Evolutionary conservation across 441 rosid genomes (phyloP), one percentile per base, ranked within the genome.

Genomic region (Aquilaria agallochum): DNA sequence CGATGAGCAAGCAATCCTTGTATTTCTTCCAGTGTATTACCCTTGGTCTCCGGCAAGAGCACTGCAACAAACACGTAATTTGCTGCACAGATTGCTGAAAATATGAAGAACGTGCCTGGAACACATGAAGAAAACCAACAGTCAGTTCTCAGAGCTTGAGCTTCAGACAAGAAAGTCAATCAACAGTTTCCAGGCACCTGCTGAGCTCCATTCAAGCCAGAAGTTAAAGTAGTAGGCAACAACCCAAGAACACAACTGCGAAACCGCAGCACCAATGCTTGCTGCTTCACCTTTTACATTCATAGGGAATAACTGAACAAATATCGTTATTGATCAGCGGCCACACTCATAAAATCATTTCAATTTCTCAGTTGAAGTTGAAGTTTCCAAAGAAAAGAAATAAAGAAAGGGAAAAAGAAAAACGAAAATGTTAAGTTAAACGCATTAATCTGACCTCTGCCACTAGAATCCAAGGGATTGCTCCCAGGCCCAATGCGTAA

Each of bases 381-480:
- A 20, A 20, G 1, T 20, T 20, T 20, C 27, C 27, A 20, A 20
- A 20, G 27, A 20, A 20, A 20, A 20, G 27, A 20, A 20, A 20
- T 20, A 20, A 20, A 20, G 27, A 20, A 34, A 34, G 6, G 40
- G 4, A 6, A 34, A 34, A 34, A 34, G 40, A 3, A 34, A 34
- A 34, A 34, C 6, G 40, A 34, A 34, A 20, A 20, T 20, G 27
- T 20, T 20, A 20, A 20, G 27, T 20, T 20, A 20, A 20, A 20
- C 27, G 40, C 0, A 2, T 34, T 34, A 45, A 53, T 52, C 45
- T 58, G 69, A 88, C 95, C 90, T 88, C 97, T 2, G 92, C 77
- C 82, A 86, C 78, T 51, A 91, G 75, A 72, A 83, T 76, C 85
- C 80, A 76, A 8, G 92, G 87, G 45, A 88, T 65, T 32, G 87